Evolutionary conservation across 305 asterid species (phyloP), one percentile per base, ranked within the genome.

Genomic region (Petunia hybrid): DNA sequence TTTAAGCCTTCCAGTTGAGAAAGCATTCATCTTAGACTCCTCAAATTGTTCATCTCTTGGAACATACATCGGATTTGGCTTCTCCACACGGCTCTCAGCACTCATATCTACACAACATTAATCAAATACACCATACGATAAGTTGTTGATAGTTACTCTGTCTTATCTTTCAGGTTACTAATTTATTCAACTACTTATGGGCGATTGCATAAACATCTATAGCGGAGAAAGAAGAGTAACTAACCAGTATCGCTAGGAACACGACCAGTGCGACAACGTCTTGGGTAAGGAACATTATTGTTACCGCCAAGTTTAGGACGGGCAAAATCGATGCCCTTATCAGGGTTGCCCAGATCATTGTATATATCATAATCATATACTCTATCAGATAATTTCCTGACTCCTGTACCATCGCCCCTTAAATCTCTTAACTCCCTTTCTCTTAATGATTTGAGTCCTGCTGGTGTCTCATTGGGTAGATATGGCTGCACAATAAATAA

Each of bases 21-120:
- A 94, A 35, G 98, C 81, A 40, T 91, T 88, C 91, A 87, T 90
- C 70, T 96, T 96, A 46, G 97, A 85, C 91, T 96, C 99, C 91
- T 94, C 98, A 82, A 96, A 96, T 67, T 90, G 97, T 85, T 94
- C 99, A 79, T 96, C 99, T 66, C 98, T 89, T 0, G 99, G 99
- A 78, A 96, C 99, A 43, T 93, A 96, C 90, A 91, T 84, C 2
- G 98, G 99, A 84, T 82, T 76, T 65, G 98, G 99, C 91, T 94
- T 96, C 95, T 96, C 99, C 78, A 96, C 95, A 69, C 98, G 88
- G 82, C 98, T 93, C 90, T 96, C 98, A 4, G 90, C 87, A 39
- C 81, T 76, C 75, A 89, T 45, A 89, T 92, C 98, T 94, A 85
- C n/a, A 51, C 51, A 51, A 41, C 40, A 41, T 35, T 36, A 31